Base-by-base conservation (phyloP, 2,329 filamentous ascomycete genomes). In the Aspergillus fijiensis region DNA sequence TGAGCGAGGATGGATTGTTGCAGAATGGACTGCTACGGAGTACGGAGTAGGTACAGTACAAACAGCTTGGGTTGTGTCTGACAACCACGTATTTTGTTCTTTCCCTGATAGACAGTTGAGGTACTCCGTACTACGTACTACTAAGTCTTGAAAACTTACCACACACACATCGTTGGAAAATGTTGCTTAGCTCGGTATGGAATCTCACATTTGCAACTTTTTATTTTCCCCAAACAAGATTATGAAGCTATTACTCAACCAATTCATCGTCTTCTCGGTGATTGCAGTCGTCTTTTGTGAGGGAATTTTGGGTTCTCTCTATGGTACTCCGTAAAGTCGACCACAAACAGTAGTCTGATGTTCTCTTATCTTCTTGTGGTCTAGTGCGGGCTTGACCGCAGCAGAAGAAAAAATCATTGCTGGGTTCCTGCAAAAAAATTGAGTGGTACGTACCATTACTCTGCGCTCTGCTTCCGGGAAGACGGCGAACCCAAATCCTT, bases 1-100 rank as follows among this genome's bases (percentile, higher is more conserved):
- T 31, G 59, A 33, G 61, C 61, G 61, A 61, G 59, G 23, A 42
- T 42, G 39, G 39, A 42, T 42, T 61, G 52, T 53, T 63, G 59
- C 61, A 63, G 53, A 57, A 59, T 35, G 19, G 27, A 5, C 39
- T 42, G n/a, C 7, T 29, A 29, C 27, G 27, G 27, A 9, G 27
- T n/a, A 42, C 39, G 4, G 33, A 35, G 33, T 35, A 35, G 7
- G 7, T 2, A 29, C 27, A 9, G 7, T 9, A 29, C 27, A 29
- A 29, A 9, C 33, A 35, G 4, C 33, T 16, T 35, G 11, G 33
- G 11, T 29, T 29, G 27, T 42, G 16, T 42, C 39, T 42, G 39
- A 42, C 39, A 42, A 16, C 39, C 5, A 16, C 12, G 9, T 35
- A 10, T 35, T 16, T 35, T 5, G 14, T 42, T 42, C 39, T n/a